phyloP scores from a whole-genome alignment of 495 filamentous ascomycete genomes.

The Aspergillus avenaceus region DNA sequence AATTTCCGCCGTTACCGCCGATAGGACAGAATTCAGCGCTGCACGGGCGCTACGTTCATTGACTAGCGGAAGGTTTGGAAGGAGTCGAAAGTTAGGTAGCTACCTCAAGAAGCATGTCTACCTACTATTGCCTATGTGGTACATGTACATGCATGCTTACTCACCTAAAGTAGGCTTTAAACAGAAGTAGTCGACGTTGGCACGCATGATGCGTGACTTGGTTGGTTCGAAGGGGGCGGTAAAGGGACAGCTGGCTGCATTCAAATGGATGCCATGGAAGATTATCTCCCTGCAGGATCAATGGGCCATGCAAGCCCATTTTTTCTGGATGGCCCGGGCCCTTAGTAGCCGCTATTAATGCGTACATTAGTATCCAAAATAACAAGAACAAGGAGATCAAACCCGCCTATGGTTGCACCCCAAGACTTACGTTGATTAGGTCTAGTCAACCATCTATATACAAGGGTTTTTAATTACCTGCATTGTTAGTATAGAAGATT shows the following conservation, averaged over 20 bases:
- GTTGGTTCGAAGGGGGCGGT: constrained; percentile 21
- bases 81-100: not conserved
- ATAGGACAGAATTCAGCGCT: not conserved
- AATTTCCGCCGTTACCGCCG: not conserved
- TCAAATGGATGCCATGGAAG: not conserved
- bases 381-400: not conserved
- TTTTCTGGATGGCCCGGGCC: not conserved
- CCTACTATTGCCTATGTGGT: not conserved
- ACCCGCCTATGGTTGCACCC: not conserved
- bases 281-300: not conserved
- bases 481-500: not conserved
- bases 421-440: not conserved
- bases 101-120: not conserved
- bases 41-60: too few relatives aligned
- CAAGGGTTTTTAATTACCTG: not conserved
- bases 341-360: not conserved
- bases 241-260: constrained; percentile 21
- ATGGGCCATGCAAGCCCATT: not conserved
- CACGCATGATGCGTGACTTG: constrained; percentile 4
- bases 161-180: not conserved
- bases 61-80: not conserved
- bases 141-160: not conserved
- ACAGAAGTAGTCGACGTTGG: not conserved
- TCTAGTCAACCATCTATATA: not conserved
- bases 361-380: not conserved